phyloP scores from a whole-genome alignment of 371 early-diverging fungal genomes.

The Dinochytrium kinnereticum region DNA sequence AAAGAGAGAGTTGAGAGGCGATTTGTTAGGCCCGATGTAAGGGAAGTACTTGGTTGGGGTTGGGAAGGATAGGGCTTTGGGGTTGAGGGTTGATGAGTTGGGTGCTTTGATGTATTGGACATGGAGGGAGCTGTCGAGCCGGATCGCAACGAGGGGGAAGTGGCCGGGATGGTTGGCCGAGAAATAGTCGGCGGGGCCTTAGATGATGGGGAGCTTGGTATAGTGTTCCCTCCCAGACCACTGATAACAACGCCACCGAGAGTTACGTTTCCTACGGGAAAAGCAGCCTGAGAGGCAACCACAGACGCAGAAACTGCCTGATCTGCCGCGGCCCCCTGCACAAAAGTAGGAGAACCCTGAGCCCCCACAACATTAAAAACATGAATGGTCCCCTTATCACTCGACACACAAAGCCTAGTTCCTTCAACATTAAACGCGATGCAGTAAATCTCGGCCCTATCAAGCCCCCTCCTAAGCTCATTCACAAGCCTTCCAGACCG shows the following conservation, averaged over 20 bases:
- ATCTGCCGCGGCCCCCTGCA: neutral
- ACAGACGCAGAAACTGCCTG: neutral
- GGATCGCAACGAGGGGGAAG: conserved; percentile 4
- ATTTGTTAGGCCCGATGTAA: conserved; percentile 42
- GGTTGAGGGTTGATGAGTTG: neutral
- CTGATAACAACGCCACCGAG: conserved; percentile 7
- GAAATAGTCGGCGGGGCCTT: conserved; percentile 35
- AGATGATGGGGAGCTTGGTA: neutral
- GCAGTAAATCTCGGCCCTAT: conserved; percentile 86
- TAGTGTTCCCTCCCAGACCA: conserved; percentile 3
- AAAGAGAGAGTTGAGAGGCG: conserved; percentile 78
- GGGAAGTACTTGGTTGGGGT: neutral
- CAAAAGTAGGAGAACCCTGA: neutral
- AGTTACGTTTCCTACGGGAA: neutral
- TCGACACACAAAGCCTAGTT: conserved; percentile 81
- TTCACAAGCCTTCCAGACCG: conserved; percentile 74
- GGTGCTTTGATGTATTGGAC: neutral
- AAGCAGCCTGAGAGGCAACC: neutral
- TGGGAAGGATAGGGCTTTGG: conserved; percentile 18
- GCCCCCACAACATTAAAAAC: conserved; percentile 81
- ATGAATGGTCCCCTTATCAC: conserved; percentile 94
- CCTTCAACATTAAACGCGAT: conserved; percentile 84
- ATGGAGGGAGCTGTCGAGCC: neutral
- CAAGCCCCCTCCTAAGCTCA: conserved; percentile 89
- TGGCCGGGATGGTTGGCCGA: neutral